Evolutionary conservation across 805 yeast species (phyloP).

Genomic region (Suhomyces emberorum): DNA sequence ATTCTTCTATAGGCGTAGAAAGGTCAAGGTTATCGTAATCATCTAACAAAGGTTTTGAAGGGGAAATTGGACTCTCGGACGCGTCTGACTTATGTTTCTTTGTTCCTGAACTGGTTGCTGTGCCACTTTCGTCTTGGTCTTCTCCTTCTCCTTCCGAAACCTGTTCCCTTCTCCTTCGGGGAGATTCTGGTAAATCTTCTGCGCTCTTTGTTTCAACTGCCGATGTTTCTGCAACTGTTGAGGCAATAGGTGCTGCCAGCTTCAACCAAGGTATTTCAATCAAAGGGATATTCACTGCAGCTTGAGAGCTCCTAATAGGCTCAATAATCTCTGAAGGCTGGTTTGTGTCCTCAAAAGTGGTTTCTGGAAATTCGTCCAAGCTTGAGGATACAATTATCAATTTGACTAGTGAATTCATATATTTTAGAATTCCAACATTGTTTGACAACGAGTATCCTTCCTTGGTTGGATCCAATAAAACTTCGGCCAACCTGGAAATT

Average conservation of each 20-base stretch:
- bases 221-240: too few species aligned
- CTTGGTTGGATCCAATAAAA: slow-evolving; percentile 37
- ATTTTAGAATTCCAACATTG: slow-evolving; percentile 36
- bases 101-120: too few species aligned
- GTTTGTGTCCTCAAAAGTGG: slow-evolving; percentile 1
- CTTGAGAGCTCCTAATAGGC: slow-evolving; percentile 6
- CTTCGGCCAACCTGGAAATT: slow-evolving; percentile 44
- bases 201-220: too few species aligned
- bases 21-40: slow-evolving; percentile 4
- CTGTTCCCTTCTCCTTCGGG: neutral
- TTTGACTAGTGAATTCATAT: slow-evolving; percentile 40
- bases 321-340: neutral
- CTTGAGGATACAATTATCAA: slow-evolving; percentile 28
- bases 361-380: slow-evolving; percentile 19
- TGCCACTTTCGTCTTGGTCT: too few species aligned
- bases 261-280: slow-evolving; percentile 31
- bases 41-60: neutral
- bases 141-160: too few species aligned
- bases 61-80: slow-evolving; percentile 2
- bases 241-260: slow-evolving; percentile 13
- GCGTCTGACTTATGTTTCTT: slow-evolving; percentile 3
- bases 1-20: slow-evolving; percentile 1
- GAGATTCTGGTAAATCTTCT: slow-evolving; percentile 3
- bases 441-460: slow-evolving; percentile 31
- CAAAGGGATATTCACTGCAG: slow-evolving; percentile 16